phyloP scores from a whole-genome alignment of 2,329 filamentous ascomycete species.

The Akanthomyces dipterigenus region DNA sequence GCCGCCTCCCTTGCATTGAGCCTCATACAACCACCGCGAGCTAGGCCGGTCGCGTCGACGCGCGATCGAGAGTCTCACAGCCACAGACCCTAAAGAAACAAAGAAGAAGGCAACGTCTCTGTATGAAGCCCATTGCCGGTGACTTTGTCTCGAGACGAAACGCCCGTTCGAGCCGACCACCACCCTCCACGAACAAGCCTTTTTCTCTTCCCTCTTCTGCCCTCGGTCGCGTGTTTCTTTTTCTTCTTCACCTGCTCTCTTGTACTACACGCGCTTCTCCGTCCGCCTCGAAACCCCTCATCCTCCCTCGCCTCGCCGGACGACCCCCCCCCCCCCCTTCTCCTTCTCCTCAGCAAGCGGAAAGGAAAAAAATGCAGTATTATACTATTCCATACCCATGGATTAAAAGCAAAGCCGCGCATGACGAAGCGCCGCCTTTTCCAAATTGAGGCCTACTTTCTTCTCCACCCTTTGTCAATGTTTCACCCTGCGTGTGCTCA shows the following conservation, averaged over 20 bases:
- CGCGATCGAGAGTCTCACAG: background rate
- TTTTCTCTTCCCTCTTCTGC: background rate
- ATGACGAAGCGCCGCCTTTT: background rate
- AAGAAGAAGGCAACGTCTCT: background rate
- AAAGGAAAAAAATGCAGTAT: background rate
- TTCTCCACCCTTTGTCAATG: background rate
- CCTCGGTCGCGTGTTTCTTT: background rate
- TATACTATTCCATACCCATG: background rate
- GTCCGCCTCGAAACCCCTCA: background rate
- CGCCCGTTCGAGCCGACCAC: background rate
- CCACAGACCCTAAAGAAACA: background rate
- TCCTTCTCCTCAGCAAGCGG: too few species aligned
- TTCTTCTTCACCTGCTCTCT: background rate
- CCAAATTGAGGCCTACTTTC: background rate
- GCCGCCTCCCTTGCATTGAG: background rate
- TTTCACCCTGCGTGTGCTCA: slow-evolving; percentile 8
- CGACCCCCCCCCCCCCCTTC: background rate
- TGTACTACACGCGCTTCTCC: background rate
- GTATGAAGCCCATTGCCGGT: background rate
- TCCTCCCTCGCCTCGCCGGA: background rate
- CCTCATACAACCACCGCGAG: too few species aligned
- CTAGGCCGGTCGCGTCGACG: too few species aligned
- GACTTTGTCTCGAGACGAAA: background rate
- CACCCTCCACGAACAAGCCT: background rate
- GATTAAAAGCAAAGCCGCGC: background rate